phyloP scores from a whole-genome alignment of 1,284 basidiomycete species.

The Cryptococcus jaspeensis region DNA sequence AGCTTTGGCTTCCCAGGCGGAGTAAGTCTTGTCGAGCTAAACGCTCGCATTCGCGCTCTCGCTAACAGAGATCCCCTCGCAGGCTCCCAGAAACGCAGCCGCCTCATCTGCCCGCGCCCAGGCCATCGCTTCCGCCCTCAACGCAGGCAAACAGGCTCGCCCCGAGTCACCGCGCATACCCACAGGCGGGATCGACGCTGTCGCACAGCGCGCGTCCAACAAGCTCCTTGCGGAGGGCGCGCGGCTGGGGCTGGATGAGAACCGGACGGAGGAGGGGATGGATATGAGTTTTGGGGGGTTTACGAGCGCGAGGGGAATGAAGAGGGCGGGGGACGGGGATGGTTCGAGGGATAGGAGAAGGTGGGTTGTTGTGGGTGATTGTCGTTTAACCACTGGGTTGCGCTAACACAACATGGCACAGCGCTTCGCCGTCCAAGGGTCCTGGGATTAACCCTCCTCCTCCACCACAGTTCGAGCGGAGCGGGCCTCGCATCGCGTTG shows the following conservation, averaged over 20 bases:
- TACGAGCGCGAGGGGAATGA: constrained; percentile 40
- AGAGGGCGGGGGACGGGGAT: constrained; percentile 18
- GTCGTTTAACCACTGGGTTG: too few relatives aligned
- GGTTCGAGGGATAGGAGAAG: constrained; percentile 20
- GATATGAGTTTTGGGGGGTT: constrained; percentile 25
- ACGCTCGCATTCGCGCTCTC: background rate
- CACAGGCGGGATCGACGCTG: constrained; percentile 29
- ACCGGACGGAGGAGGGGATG: constrained; percentile 10
- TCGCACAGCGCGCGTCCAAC: constrained; percentile 24
- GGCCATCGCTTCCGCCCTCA: constrained; percentile 24
- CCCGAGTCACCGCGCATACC: constrained; percentile 35
- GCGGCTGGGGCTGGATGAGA: constrained; percentile 16
- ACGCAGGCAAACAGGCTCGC: background rate
- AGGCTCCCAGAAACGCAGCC: background rate
- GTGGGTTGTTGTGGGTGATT: constrained; percentile 17
- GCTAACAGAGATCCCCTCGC: constrained; percentile 2
- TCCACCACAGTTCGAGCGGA: background rate
- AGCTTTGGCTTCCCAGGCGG: constrained; percentile 7
- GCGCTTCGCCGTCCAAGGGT: constrained; percentile 13
- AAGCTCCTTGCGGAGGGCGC: constrained; percentile 17
- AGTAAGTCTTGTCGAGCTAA: constrained; percentile 1
- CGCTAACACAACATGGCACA: constrained; percentile 1
- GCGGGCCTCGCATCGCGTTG: constrained; percentile 21
- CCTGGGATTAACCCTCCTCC: background rate
- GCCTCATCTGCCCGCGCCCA: constrained; percentile 17